phyloP scores from a whole-genome alignment of 305 asterid genomes.

The Fraxinus sp. region DNA sequence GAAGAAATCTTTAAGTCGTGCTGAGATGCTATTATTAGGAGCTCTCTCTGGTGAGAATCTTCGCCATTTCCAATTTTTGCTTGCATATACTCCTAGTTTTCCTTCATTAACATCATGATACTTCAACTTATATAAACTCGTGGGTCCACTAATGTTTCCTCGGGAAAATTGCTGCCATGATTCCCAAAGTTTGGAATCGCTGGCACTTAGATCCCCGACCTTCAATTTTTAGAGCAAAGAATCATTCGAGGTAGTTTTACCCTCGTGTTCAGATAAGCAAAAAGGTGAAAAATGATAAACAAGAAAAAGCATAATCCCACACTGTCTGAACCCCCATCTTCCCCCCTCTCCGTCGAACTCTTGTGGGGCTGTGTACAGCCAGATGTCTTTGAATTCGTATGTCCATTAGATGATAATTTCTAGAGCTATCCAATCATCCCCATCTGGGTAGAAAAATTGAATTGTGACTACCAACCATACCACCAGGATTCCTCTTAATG shows the following conservation, averaged over 20 bases:
- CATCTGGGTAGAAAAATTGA: background rate
- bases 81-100: background rate
- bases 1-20: constrained; percentile 62
- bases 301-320: background rate
- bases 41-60: constrained; percentile 75
- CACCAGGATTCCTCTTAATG: background rate
- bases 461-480: background rate
- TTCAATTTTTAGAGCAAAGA: background rate
- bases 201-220: background rate
- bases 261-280: background rate
- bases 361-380: background rate
- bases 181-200: background rate
- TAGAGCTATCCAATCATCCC: background rate
- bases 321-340: background rate
- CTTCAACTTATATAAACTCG: background rate
- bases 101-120: background rate
- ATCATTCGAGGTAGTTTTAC: background rate
- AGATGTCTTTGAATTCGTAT: background rate
- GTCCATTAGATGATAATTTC: background rate
- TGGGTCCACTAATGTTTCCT: background rate
- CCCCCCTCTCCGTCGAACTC: background rate
- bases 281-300: background rate
- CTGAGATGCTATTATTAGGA: constrained; percentile 88
- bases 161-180: background rate
- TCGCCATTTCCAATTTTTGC: background rate